These are phyloP conservation scores for Usnea hakonensis DNA, from an alignment of 495 filamentous ascomycete genomes.

Conservation along the genomic window DNA sequence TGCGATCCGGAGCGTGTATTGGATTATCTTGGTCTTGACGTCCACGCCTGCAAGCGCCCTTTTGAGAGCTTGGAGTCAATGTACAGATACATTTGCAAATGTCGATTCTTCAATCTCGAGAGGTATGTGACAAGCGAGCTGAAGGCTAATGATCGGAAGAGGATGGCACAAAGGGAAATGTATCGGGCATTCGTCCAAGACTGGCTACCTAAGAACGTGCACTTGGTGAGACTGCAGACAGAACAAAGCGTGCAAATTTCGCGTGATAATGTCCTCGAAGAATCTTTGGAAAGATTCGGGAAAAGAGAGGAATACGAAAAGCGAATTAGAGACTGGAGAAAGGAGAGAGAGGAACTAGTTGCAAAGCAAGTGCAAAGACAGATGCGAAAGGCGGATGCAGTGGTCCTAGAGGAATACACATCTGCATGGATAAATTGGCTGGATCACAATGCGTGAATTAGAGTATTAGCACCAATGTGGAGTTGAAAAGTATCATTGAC, in stretches of 20 bases:
- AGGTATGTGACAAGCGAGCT: slow-evolving; percentile 14
- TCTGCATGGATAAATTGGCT: slow-evolving; percentile 21
- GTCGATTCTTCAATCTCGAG: slow-evolving; percentile 40
- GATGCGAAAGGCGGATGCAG: slow-evolving; percentile 9
- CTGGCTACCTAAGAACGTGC: slow-evolving; percentile 14
- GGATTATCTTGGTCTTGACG: slow-evolving; percentile 50
- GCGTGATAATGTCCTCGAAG: slow-evolving; percentile 12
- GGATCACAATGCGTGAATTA: neutral
- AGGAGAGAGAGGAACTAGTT: slow-evolving; percentile 15
- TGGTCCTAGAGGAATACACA: slow-evolving; percentile 16
- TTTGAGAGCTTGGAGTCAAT: slow-evolving; percentile 47
- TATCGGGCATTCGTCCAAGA: slow-evolving; percentile 22
- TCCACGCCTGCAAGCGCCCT: slow-evolving; percentile 32
- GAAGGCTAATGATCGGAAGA: slow-evolving; percentile 26
- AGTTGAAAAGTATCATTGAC: neutral
- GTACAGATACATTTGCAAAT: slow-evolving; percentile 46
- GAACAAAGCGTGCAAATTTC: neutral
- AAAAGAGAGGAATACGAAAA: slow-evolving; percentile 13
- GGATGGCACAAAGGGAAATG: slow-evolving; percentile 20
- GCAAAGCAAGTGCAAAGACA: slow-evolving; percentile 11
- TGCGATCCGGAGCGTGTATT: slow-evolving; percentile 44
- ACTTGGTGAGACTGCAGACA: neutral
- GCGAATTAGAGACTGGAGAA: slow-evolving; percentile 14
- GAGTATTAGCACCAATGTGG: neutral
- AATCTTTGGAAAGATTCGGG: slow-evolving; percentile 14